A percentile compares a stretch with the other conserved stretches of the same genome.
These are phyloP conservation scores for Paecilomyces niveus DNA, from an alignment of 2,329 filamentous ascomycete genomes.

Conservation along the genomic window DNA sequence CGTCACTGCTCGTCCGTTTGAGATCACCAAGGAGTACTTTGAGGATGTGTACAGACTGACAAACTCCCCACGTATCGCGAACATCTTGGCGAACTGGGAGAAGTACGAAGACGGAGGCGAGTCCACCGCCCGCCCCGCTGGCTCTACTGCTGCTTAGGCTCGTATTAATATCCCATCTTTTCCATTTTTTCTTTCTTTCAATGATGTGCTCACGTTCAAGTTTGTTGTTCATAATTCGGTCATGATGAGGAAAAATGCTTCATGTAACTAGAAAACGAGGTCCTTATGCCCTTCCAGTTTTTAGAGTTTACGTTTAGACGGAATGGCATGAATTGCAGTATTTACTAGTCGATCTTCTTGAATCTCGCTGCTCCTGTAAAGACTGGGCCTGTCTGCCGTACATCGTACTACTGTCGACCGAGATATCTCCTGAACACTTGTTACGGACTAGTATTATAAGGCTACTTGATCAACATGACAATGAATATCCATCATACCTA, in stretches of 20 bases:
- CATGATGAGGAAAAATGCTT: neutral
- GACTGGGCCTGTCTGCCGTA: neutral
- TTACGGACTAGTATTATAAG: too few relatives aligned
- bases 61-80: constrained; percentile 56
- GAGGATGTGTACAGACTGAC: constrained; percentile 96
- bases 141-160: constrained; percentile 14
- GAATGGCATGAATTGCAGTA: neutral
- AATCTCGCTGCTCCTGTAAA: neutral
- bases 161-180: constrained; percentile 4
- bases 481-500: too few relatives aligned
- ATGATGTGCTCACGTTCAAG: neutral
- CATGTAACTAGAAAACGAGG: neutral
- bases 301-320: neutral
- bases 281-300: neutral
- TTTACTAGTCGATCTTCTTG: neutral
- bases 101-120: constrained; percentile 50
- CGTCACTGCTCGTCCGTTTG: constrained; percentile 92
- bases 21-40: constrained; percentile 96
- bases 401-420: too few relatives aligned
- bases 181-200: neutral
- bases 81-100: constrained; percentile 73
- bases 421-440: too few relatives aligned
- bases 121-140: constrained; percentile 12
- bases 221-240: neutral
- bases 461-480: too few relatives aligned